Evolutionary conservation across 805 yeast genomes (phyloP).

Genomic region (Vanderwaltozyma tropicalis): DNA sequence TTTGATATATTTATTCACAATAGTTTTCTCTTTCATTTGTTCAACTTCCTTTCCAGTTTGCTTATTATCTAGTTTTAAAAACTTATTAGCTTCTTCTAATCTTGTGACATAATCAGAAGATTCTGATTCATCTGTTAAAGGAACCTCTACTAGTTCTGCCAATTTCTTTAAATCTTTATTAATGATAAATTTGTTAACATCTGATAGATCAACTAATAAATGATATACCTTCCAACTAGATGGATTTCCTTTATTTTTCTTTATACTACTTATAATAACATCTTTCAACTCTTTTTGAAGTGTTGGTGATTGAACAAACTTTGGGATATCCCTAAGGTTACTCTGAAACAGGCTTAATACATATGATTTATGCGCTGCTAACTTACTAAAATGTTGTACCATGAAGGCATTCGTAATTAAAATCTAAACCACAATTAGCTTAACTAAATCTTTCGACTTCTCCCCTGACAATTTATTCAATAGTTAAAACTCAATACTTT

Average conservation of each 20-base stretch:
- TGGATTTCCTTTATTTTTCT: slow-evolving; percentile 13
- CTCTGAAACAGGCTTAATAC: slow-evolving; percentile 25
- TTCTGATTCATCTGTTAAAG: not conserved
- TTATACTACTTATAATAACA: slow-evolving; percentile 3
- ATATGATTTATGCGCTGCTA: slow-evolving; percentile 21
- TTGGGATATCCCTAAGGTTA: slow-evolving; percentile 20
- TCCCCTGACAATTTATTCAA: too few relatives aligned
- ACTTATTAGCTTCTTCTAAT: not conserved
- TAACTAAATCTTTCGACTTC: too few relatives aligned
- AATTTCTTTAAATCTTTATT: slow-evolving; percentile 2
- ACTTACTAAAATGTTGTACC: slow-evolving; percentile 25
- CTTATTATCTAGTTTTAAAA: not conserved
- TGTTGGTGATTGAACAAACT: slow-evolving; percentile 9
- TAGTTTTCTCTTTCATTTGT: slow-evolving; percentile 7
- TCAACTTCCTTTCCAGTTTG: slow-evolving; percentile 4
- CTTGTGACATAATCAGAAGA: too few relatives aligned
- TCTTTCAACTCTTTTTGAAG: slow-evolving; percentile 8
- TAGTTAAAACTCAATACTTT: too few relatives aligned
- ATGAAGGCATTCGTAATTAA: slow-evolving; percentile 6
- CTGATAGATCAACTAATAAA: slow-evolving; percentile 8
- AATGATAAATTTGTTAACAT: slow-evolving; percentile 8
- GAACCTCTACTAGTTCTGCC: not conserved
- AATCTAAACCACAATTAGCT: too few relatives aligned
- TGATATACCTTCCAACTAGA: slow-evolving; percentile 20
- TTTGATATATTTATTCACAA: slow-evolving; percentile 12